Base-by-base conservation (phyloP, 2,329 filamentous ascomycete genomes). In the Lasiodiplodia theobromae region DNA sequence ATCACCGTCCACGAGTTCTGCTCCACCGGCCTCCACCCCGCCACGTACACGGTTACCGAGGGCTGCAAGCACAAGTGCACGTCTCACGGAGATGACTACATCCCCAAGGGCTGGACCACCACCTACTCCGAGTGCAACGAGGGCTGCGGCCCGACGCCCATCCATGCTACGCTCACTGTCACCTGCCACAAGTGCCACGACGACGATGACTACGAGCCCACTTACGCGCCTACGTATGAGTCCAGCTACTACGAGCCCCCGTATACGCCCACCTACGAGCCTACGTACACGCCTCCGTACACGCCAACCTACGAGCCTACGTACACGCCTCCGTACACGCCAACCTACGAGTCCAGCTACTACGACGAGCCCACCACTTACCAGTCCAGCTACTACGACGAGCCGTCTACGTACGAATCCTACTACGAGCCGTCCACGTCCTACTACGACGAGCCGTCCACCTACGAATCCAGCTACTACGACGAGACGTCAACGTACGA, bases 1-100 rank as follows among this genome's bases (percentile, higher is more conserved):
- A n/a, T 62, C 58, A 62, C 58, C 14, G 58, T 62, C 40, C 47
- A 44, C 10, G 58, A 62, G 40, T 62, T 62, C 58, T 62, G 58
- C 58, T 62, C 58, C 16, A 62, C 58, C 6, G 58, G 58, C 34
- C 40, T 62, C 23, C 11, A 5, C 4, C 58, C 58, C 58, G 21
- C n/a, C 7, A 62, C 58, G 16, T 28, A 62, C 58, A 62, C 58
- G 23, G 23, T 62, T 6, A 62, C 58, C 14, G 58, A 62, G 37
- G n/a, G 40, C 40, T 62, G 58, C 58, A 34, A 31, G 40, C 8
- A 49, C 6, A 47, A 49, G 58, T 62, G 58, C 40, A 28, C 25
- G 38, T 25, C 57, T 6, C 28, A 49, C 11, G 11, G 40, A 3
- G 8, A 16, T 28, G 40, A 44, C 18, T 62, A 28, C 4, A 34